phyloP scores from a whole-genome alignment of 1,284 basidiomycete species.

The Austroboletus niveus region DNA sequence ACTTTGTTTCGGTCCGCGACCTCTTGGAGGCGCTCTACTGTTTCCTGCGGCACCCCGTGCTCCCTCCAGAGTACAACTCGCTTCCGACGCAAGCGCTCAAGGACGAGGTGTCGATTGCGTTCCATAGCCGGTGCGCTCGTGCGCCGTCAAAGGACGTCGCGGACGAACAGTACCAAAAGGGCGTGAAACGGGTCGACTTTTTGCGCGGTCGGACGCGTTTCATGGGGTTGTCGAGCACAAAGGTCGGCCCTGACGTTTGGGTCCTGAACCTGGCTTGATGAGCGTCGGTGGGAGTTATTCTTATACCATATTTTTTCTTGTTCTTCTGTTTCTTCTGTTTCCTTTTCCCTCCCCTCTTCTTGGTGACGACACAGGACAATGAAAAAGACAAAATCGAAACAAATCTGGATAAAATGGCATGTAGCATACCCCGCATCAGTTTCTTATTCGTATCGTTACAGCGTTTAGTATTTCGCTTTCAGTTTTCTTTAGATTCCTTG shows the following conservation, averaged over 20 bases:
- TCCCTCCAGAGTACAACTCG: conserved; percentile 37
- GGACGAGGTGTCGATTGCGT: conserved; percentile 40
- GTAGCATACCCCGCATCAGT: conserved; percentile 22
- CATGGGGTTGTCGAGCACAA: conserved; percentile 37
- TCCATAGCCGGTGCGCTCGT: conserved; percentile 39
- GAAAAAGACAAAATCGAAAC: conserved; percentile 17
- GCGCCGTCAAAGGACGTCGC: conserved; percentile 15
- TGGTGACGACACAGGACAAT: conserved; percentile 9
- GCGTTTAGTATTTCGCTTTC: neutral
- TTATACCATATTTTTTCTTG: conserved; percentile 22
- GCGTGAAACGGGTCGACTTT: conserved; percentile 46
- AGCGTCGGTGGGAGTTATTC: conserved; percentile 9
- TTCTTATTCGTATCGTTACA: conserved; percentile 28
- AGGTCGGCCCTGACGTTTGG: conserved; percentile 29
- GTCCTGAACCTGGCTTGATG: conserved; percentile 24
- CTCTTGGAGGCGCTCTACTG: conserved; percentile 37
- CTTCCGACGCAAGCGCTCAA: conserved; percentile 34
- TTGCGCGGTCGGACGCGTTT: conserved; percentile 38
- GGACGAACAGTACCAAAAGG: conserved; percentile 35
- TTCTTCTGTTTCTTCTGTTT: neutral
- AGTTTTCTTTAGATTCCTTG: neutral
- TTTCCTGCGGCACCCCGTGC: conserved; percentile 39
- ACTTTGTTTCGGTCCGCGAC: conserved; percentile 37
- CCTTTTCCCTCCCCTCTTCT: neutral
- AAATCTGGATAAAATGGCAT: conserved; percentile 12